phyloP scores from a whole-genome alignment of 805 yeast species.

The Cyberlindnera veronae region DNA sequence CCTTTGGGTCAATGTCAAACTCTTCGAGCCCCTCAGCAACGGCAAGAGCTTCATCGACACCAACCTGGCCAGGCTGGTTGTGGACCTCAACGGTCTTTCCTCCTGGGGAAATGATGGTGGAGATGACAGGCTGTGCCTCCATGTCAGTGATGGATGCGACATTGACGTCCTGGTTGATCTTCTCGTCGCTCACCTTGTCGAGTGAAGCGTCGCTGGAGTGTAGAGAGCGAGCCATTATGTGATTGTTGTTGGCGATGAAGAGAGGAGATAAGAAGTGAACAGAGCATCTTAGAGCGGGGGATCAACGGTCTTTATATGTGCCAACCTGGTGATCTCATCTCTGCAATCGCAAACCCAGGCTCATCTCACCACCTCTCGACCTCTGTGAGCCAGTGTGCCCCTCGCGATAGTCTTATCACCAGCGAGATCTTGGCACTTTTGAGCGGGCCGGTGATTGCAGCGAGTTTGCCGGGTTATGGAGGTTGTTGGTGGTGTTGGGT shows the following conservation, averaged over 20 bases:
- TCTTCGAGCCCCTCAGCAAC: constrained; percentile 14
- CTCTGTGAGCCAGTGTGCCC: too few species aligned
- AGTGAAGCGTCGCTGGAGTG: background rate
- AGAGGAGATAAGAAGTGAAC: too few species aligned
- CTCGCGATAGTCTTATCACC: too few species aligned
- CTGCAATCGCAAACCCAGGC: too few species aligned
- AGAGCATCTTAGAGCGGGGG: too few species aligned
- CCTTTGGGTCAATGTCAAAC: constrained; percentile 21
- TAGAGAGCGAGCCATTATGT: background rate
- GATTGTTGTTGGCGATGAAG: constrained; percentile 34
- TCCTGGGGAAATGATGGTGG: constrained; percentile 8
- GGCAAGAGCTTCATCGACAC: constrained; percentile 18
- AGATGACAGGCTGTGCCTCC: constrained; percentile 7
- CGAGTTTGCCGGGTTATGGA: too few species aligned
- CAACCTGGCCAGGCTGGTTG: constrained; percentile 12
- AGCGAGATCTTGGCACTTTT: too few species aligned
- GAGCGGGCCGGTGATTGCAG: too few species aligned
- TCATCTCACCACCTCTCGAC: too few species aligned
- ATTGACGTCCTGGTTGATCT: constrained; percentile 5
- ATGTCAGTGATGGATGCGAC: constrained; percentile 1
- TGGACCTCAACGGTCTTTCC: constrained; percentile 9
- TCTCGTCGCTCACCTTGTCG: background rate
- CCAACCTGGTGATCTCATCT: too few species aligned
- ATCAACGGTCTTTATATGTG: too few species aligned
- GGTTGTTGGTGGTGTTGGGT: too few species aligned